These are phyloP conservation scores for Mrakiaceae sp. DNA, from an alignment of 1,284 basidiomycete genomes.

Conservation along the genomic window DNA sequence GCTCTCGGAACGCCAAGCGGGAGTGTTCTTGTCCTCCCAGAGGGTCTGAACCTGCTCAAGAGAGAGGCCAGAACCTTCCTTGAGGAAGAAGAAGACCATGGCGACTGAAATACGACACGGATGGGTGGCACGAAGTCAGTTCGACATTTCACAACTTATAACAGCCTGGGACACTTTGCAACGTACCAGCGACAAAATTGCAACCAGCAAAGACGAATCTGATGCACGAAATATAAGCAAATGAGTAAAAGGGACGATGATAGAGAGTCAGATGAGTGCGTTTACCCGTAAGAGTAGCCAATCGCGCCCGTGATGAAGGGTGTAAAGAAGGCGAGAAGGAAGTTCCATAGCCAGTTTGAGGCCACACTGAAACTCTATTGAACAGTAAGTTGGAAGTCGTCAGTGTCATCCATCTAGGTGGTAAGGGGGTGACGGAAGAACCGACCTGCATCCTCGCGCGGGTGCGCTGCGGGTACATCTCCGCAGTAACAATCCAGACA, in stretches of 20 bases:
- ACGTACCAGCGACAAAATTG: not conserved
- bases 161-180: no score
- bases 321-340: slow-evolving; percentile 17
- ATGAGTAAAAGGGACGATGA: not conserved
- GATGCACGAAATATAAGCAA: not conserved
- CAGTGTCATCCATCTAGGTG: no score
- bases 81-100: slow-evolving; percentile 15
- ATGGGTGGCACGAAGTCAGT: no score
- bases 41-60: slow-evolving; percentile 9
- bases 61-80: slow-evolving; percentile 10
- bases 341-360: slow-evolving; percentile 16
- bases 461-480: slow-evolving; percentile 4
- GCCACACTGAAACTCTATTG: not conserved
- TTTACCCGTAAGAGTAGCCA: not conserved
- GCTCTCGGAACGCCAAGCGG: not conserved
- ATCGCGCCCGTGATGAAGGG: slow-evolving; percentile 13
- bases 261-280: no score
- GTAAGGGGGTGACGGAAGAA: not conserved
- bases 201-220: slow-evolving; percentile 12
- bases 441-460: slow-evolving; percentile 5
- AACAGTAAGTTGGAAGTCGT: no score
- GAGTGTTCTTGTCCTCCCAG: slow-evolving; percentile 9
- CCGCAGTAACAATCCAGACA: slow-evolving; percentile 3
- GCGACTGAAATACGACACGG: not conserved
- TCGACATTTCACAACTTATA: no score